Conservation (phyloP, 2,329 filamentous ascomycete genomes). For the Apiospora arundinis region DNA sequence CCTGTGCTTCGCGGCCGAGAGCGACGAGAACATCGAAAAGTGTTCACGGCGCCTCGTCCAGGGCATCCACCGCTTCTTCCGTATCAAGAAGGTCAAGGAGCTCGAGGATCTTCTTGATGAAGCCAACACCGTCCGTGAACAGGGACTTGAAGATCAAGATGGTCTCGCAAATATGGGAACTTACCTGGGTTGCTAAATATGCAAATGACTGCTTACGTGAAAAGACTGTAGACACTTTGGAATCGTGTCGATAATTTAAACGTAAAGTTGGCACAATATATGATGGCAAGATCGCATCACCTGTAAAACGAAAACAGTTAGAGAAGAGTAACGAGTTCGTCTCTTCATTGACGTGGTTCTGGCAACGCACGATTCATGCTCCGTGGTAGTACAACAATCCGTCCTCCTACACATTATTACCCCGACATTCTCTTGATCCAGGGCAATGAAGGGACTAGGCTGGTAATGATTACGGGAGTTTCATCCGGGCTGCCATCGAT, state of each 20-base stretch:
- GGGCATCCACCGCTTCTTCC: constrained; percentile 78
- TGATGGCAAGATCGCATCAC: background rate
- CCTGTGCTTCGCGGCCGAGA: constrained; percentile 84
- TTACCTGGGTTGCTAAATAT: constrained; percentile 36
- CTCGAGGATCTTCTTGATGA: constrained; percentile 67
- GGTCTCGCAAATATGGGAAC: constrained; percentile 31
- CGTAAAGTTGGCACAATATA: background rate
- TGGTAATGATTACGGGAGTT: no score
- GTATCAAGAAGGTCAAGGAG: constrained; percentile 68
- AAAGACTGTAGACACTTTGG: background rate
- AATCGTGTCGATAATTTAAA: background rate
- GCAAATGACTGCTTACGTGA: background rate
- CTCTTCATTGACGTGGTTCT: background rate
- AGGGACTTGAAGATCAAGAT: constrained; percentile 30
- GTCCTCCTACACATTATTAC: background rate
- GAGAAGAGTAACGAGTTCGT: background rate
- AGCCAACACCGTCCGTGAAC: constrained; percentile 30
- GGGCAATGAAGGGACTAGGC: no score
- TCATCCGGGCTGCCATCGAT: no score
- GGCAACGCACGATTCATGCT: background rate
- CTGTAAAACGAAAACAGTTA: background rate
- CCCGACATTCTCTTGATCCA: no score
- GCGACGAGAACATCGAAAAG: constrained; percentile 69
- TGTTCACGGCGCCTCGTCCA: constrained; percentile 70
- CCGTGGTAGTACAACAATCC: background rate